These are phyloP conservation scores for Lentinula edodes DNA, from an alignment of 768 basidiomycete species.

Conservation along the genomic window DNA sequence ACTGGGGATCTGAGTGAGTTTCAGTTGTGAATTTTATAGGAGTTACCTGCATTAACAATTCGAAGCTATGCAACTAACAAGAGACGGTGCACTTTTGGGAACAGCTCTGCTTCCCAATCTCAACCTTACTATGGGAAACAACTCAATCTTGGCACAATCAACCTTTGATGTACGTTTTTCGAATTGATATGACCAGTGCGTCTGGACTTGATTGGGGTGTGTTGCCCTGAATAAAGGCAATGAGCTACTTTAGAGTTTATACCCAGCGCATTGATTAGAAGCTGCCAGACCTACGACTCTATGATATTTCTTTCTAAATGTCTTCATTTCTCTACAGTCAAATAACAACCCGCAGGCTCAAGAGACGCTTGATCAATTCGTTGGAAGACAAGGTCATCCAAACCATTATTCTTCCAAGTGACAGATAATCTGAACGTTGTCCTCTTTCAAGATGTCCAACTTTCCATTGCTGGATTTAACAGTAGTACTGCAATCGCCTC, in stretches of 20 bases:
- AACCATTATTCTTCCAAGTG: neutral
- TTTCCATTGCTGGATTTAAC: constrained; percentile 53
- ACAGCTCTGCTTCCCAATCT: constrained; percentile 58
- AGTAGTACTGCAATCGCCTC: constrained; percentile 58
- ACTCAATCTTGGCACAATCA: constrained; percentile 45
- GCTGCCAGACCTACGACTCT: too few species aligned
- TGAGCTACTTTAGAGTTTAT: too few species aligned
- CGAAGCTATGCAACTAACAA: constrained; percentile 50
- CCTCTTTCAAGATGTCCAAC: constrained; percentile 38
- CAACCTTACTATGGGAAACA: constrained; percentile 54
- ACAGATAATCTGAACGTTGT: neutral
- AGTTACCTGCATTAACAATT: neutral
- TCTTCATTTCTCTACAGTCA: constrained; percentile 30
- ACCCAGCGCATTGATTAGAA: too few species aligned
- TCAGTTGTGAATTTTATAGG: neutral
- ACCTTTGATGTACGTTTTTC: constrained; percentile 38
- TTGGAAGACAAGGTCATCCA: constrained; percentile 47
- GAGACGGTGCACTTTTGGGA: constrained; percentile 48
- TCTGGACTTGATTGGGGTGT: too few species aligned
- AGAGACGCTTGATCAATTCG: constrained; percentile 63
- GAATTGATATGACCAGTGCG: neutral
- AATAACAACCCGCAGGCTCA: constrained; percentile 55
- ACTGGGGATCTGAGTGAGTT: constrained; percentile 62
- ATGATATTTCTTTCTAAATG: neutral
- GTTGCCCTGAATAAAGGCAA: too few species aligned